Evolutionary conservation across 768 basidiomycete species (phyloP).

Genomic region (Pisolithus marmoratus): DNA sequence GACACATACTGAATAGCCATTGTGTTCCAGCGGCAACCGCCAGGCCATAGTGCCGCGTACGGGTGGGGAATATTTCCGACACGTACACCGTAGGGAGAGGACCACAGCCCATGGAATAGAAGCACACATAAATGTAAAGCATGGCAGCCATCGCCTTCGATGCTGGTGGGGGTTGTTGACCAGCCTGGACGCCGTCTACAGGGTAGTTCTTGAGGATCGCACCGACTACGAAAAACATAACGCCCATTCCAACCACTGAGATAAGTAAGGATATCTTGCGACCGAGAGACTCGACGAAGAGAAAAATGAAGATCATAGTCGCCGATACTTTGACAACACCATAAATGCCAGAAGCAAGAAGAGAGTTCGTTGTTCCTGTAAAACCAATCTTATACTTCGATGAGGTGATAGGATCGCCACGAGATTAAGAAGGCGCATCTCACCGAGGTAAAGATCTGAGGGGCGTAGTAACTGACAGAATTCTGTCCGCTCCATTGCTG

Average conservation of each 20-base stretch:
- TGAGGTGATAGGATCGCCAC: neutral
- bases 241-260: constrained; percentile 43
- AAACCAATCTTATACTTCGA: constrained; percentile 6
- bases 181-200: constrained; percentile 31
- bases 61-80: constrained; percentile 82
- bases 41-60: constrained; percentile 78
- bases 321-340: constrained; percentile 37
- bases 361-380: constrained; percentile 37
- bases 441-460: constrained; percentile 39
- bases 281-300: constrained; percentile 45
- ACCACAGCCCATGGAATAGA: constrained; percentile 87
- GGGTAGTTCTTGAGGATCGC: constrained; percentile 79
- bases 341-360: constrained; percentile 47
- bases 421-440: neutral
- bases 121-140: constrained; percentile 83
- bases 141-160: constrained; percentile 79
- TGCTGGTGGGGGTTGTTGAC: constrained; percentile 35
- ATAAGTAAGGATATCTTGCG: constrained; percentile 45
- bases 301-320: constrained; percentile 34
- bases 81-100: constrained; percentile 65
- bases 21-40: constrained; percentile 71
- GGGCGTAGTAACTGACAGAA: constrained; percentile 51
- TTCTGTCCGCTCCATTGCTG: constrained; percentile 50
- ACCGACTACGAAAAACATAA: constrained; percentile 73
- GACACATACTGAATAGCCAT: constrained; percentile 70